These are phyloP conservation scores for Closterium sp. DNA, from an alignment of 139 green algal species.

Conservation along the genomic window DNA sequence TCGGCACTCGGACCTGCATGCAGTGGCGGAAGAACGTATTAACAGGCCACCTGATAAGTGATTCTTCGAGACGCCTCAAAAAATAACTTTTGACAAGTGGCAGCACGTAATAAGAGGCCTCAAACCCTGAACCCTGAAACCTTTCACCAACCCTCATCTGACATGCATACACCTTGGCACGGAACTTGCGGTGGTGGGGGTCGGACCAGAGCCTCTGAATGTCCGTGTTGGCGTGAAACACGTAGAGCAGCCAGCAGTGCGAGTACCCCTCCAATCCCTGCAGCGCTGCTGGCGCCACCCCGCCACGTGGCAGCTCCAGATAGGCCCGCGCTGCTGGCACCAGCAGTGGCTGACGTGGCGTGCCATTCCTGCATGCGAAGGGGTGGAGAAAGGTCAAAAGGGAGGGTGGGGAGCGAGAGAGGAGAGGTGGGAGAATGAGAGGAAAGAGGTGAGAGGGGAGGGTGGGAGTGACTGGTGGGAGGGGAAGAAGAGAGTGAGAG, in stretches of 20 bases:
- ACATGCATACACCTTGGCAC: not conserved
- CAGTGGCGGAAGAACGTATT: too few species aligned
- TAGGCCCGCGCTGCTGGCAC: not conserved
- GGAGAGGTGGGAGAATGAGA: too few species aligned
- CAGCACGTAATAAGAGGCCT: too few species aligned
- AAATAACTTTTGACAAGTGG: too few species aligned
- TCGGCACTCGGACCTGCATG: too few species aligned
- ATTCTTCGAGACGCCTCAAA: too few species aligned
- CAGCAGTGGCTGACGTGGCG: not conserved
- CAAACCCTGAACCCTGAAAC: too few species aligned
- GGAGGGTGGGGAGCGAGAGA: not conserved
- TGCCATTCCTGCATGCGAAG: not conserved
- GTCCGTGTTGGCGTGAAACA: not conserved
- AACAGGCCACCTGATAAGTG: too few species aligned
- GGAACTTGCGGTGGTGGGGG: not conserved
- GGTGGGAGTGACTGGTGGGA: too few species aligned
- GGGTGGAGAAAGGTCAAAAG: not conserved
- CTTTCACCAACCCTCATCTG: too few species aligned
- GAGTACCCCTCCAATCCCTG: not conserved
- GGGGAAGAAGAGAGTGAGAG: too few species aligned
- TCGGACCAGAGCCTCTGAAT: not conserved
- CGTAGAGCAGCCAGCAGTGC: not conserved
- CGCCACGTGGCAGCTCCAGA: not conserved
- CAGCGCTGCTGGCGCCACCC: not conserved
- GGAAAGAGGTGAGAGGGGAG: too few species aligned